These are phyloP conservation scores for Agarophyton chilense DNA, from an alignment of 23 red algal genomes.

Conservation along the genomic window DNA sequence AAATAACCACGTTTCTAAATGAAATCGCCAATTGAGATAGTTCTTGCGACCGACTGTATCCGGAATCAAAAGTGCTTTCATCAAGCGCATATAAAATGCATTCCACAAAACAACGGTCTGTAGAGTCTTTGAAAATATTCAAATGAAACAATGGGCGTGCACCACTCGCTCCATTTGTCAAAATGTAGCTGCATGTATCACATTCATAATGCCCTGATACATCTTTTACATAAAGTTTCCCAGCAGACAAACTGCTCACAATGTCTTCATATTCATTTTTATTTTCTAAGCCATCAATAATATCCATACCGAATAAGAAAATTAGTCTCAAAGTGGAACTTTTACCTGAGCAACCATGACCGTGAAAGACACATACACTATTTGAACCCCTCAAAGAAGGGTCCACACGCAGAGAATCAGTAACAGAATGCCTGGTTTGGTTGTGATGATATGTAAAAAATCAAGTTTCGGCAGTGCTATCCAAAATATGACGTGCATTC, in stretches of 20 bases:
- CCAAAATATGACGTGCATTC: background rate
- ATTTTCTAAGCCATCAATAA: too few relatives aligned
- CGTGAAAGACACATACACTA: too few relatives aligned
- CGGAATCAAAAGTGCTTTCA: background rate
- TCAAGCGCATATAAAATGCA: constrained; percentile 11
- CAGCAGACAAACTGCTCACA: too few relatives aligned
- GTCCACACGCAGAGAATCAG: background rate
- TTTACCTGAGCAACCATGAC: too few relatives aligned
- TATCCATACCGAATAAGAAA: too few relatives aligned
- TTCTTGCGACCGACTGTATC: background rate
- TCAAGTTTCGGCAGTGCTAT: background rate
- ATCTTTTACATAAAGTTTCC: too few relatives aligned
- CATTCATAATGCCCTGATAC: too few relatives aligned
- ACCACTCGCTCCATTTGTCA: background rate
- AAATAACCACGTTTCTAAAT: background rate
- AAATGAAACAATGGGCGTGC: background rate
- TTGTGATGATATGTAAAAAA: constrained; percentile 11
- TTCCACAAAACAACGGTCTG: constrained; percentile 7
- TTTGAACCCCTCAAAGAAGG: background rate
- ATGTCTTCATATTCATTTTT: too few relatives aligned
- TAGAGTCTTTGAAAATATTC: background rate
- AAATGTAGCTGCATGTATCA: background rate
- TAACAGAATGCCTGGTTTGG: background rate
- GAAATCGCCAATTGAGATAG: background rate
- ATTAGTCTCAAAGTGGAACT: too few relatives aligned